phyloP scores from a whole-genome alignment of 495 filamentous ascomycete genomes.

The Daldinia vernicosa region DNA sequence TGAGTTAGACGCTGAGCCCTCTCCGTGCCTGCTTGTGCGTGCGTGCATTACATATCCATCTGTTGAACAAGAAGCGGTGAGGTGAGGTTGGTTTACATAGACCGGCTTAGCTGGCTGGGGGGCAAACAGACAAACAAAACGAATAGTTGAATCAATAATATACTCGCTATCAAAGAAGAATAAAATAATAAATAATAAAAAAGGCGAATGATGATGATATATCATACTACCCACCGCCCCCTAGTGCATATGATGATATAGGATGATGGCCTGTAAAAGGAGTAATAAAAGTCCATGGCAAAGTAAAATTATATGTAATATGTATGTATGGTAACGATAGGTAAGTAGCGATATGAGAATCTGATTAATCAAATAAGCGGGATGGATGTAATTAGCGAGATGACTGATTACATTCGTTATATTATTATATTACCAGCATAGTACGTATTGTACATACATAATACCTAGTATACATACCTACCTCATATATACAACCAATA shows the following conservation, averaged over 20 bases:
- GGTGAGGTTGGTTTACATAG: slow-evolving; percentile 16
- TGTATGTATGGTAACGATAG: background rate
- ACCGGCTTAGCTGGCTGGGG: background rate
- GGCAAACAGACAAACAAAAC: background rate
- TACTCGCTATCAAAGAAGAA: no score
- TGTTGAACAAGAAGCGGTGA: slow-evolving; percentile 40
- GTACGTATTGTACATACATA: no score
- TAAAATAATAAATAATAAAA: background rate
- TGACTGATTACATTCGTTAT: background rate
- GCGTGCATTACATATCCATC: slow-evolving; percentile 6
- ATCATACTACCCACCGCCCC: background rate
- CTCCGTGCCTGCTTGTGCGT: background rate
- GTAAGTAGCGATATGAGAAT: background rate
- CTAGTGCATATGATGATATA: background rate
- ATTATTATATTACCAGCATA: background rate
- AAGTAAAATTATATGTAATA: no score
- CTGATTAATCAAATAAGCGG: background rate
- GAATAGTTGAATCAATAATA: background rate
- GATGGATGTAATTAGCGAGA: slow-evolving; percentile 24
- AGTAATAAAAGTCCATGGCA: slow-evolving; percentile 6
- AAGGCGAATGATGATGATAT: background rate
- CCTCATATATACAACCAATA: no score
- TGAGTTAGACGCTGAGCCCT: background rate
- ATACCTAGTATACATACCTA: no score
- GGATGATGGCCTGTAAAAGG: background rate